A percentile compares a stretch with the other conserved stretches of the same genome.
These are phyloP conservation scores for Diplodia intermedia DNA, from an alignment of 2,329 filamentous ascomycete species.

Conservation along the genomic window DNA sequence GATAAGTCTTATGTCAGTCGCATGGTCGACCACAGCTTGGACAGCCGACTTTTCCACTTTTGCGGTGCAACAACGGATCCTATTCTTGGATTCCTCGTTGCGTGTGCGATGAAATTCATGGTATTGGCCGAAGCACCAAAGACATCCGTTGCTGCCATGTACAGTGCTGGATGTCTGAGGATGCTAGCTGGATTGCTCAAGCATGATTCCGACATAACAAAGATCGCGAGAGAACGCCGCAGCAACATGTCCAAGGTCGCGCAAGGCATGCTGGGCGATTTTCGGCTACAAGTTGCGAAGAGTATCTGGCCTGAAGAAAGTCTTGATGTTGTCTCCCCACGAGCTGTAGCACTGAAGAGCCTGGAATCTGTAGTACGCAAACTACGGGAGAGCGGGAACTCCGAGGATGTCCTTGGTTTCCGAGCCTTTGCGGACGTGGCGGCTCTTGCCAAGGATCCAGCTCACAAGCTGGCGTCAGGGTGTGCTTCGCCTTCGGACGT, in stretches of 20 bases:
- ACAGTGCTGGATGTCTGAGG: conserved; percentile 60
- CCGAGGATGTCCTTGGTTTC: conserved; percentile 56
- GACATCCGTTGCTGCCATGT: conserved; percentile 65
- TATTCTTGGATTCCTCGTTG: conserved; percentile 66
- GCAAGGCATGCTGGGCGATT: conserved; percentile 61
- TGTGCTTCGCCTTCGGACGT: conserved; percentile 36
- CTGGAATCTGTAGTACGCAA: conserved; percentile 65
- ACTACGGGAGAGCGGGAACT: conserved; percentile 57
- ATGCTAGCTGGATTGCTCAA: conserved; percentile 65
- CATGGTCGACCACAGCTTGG: conserved; percentile 76
- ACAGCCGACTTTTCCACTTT: conserved; percentile 70
- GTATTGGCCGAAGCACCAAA: conserved; percentile 66
- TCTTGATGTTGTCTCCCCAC: conserved; percentile 64
- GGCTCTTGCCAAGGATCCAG: conserved; percentile 47
- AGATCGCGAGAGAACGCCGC: conserved; percentile 68
- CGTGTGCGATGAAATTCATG: conserved; percentile 69
- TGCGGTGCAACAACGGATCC: conserved; percentile 56
- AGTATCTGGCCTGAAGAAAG: conserved; percentile 66
- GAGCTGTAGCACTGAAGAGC: conserved; percentile 68
- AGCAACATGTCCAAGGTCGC: conserved; percentile 73
- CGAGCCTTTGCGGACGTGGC: conserved; percentile 49
- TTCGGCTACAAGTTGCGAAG: conserved; percentile 62
- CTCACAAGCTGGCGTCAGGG: conserved; percentile 7
- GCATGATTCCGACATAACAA: conserved; percentile 62
- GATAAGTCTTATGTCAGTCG: conserved; percentile 70